Evolutionary conservation across 768 basidiomycete genomes (phyloP), one percentile per base, ranked within the genome.

Genomic region (Russula lepida): DNA sequence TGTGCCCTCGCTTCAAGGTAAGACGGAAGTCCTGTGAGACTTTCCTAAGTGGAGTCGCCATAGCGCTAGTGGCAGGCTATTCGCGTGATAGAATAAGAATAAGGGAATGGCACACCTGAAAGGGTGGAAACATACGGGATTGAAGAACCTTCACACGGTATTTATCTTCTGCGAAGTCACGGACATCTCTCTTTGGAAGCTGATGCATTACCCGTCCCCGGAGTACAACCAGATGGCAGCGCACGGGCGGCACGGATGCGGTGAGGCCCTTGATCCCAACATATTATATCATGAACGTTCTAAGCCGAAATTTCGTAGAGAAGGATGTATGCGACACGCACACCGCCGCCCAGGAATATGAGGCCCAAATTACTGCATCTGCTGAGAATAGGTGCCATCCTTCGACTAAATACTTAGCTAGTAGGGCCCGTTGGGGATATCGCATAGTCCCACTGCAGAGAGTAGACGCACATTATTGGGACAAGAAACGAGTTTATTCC

Each of bases 11-110:
- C 28, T 28, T 13, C 27, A 57, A 21, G 21, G 50, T 46, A 43
- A 27, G 23, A 47, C 19, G 7, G 23, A 39, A 4, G 28, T 41
- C 23, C 28, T 47, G n/a, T 33, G 50, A 47, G 44, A 58, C 51
- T 9, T 27, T 62, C 28, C 44, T 58, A 12, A 58, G 61, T 5
- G 50, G 12, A 39, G 49, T 52, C 28, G 56, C 44, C 61, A 62
- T 53, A 6, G 44, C 21, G 33, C 51, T 28, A 30, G 15, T 15
- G 33, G 50, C 15, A 15, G 32, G 9, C 41, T 46, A 11, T 30
- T 44, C 7, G n/a, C n/a, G 19, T 39, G 28, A 48, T 28, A 56
- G n/a, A 9, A 4, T 43, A 44, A 35, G 35, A 37, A 15, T 4
- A 44, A 30, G 32, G 3, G 11, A 23, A 5, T 9, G 13, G 28